Percentiles rank a stretch among this genome's conserved stretches.
Conservation (phyloP, 169 alveolate species). For the Cryptosporidium viatorum region DNA sequence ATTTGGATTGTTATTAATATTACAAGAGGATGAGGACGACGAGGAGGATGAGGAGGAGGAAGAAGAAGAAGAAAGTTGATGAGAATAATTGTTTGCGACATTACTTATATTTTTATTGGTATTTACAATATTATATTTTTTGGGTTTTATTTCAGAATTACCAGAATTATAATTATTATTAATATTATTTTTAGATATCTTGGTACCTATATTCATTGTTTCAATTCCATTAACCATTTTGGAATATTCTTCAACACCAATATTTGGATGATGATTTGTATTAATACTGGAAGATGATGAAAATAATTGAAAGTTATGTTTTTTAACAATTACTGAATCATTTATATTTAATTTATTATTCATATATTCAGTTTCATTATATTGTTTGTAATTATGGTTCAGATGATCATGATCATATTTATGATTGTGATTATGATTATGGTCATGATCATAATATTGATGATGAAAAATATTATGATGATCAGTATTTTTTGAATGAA, state of each 20-base stretch:
- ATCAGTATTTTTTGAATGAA: neutral
- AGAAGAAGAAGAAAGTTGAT: neutral
- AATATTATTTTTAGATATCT: neutral
- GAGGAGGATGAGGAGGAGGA: neutral
- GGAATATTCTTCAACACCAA: neutral
- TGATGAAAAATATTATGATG: neutral
- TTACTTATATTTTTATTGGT: neutral
- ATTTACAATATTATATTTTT: neutral
- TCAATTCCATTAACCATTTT: slow-evolving; percentile 24
- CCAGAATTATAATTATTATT: neutral
- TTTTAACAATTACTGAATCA: neutral
- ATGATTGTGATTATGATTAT: neutral
- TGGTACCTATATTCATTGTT: neutral
- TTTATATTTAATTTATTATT: neutral
- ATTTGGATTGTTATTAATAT: neutral
- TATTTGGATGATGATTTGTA: neutral
- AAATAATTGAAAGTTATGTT: neutral
- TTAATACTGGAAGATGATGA: neutral
- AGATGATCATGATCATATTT: too few species aligned
- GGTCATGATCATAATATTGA: neutral
- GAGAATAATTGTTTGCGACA: neutral
- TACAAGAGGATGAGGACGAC: neutral
- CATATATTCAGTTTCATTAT: neutral
- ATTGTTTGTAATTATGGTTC: too few species aligned
- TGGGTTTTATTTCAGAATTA: neutral